Base-by-base conservation (phyloP, 345 rosid genomes). In the Theobroma cacao region DNA sequence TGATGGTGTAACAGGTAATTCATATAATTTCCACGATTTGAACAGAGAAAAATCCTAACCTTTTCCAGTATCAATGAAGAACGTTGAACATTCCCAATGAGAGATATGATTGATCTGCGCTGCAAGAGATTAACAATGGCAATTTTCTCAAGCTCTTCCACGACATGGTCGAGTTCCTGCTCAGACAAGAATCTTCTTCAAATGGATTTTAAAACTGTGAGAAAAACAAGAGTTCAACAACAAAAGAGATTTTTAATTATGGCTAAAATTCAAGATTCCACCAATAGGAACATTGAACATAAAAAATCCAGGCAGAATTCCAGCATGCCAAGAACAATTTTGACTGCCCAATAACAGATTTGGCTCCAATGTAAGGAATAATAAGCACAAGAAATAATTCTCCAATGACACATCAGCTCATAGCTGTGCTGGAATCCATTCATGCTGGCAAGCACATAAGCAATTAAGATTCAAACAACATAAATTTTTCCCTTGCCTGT, bases 101-200 rank as follows among this genome's bases (percentile, higher is more conserved):
- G 92, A 68, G 98, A 94, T 71, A 94, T 93, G 83, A 94, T 94
- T 79, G 98, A 90, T 85, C 98, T 90, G 40, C 71, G 87, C 82
- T 89, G 98, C 65, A 91, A 91, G 75, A 93, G 91, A 81, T 91
- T 88, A 80, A 94, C 98, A 13, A 93, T 84, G 3, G 97, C 98
- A 79, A 94, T 93, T 84, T 93, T 94, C 86, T 94, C 98, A 40
- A 94, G 93, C 83, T 93, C 98, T 79, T 94, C 97, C n/a, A 93
- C 93, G 20, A 94, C 91, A 82, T 94, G 90, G 82, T 94, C 98
- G 66, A 93, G 98, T 83, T 94, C 97, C 98, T 93, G 91, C 62
- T 40, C 4, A 69, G 47, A 72, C 5, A 43, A 75, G 70, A 12
- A 41, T 38, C 47, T 36, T 62, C 67, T 65, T 65, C 69, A 65